Conservation (phyloP, 257 asterid genomes). For the Leonotis leonurus region DNA sequence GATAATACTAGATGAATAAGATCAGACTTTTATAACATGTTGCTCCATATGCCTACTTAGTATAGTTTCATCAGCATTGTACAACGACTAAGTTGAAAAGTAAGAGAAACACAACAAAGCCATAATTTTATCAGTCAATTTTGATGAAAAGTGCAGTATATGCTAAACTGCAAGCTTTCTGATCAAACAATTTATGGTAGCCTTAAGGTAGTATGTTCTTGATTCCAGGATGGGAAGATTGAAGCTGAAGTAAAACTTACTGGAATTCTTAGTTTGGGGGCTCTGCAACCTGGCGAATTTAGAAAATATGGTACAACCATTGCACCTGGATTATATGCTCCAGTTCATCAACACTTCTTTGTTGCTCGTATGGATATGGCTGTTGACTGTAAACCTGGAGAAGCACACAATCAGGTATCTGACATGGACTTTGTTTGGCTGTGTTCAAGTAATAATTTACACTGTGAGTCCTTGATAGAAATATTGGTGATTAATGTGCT, state of each 20-base stretch:
- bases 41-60: neutral
- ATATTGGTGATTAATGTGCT: neutral
- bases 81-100: neutral
- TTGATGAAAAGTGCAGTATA: neutral
- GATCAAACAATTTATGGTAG: neutral
- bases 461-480: neutral
- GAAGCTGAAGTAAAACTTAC: constrained; percentile 98
- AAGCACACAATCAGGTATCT: constrained; percentile 81
- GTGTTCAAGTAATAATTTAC: neutral
- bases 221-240: constrained; percentile 89
- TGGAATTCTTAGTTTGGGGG: constrained; percentile 91
- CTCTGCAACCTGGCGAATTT: constrained; percentile 79
- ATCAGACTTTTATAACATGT: neutral
- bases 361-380: constrained; percentile 99
- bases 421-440: neutral
- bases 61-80: neutral
- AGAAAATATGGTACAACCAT: constrained; percentile 90
- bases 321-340: constrained; percentile 95
- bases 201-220: neutral
- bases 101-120: neutral
- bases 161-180: neutral
- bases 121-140: neutral
- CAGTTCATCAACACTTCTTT: constrained; percentile 96
- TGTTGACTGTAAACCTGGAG: constrained; percentile 91
- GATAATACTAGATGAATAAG: constrained; percentile 2